Evolutionary conservation across 2,329 filamentous ascomycete genomes (phyloP).

Genomic region (Pseudophaeomoniella oleicola): DNA sequence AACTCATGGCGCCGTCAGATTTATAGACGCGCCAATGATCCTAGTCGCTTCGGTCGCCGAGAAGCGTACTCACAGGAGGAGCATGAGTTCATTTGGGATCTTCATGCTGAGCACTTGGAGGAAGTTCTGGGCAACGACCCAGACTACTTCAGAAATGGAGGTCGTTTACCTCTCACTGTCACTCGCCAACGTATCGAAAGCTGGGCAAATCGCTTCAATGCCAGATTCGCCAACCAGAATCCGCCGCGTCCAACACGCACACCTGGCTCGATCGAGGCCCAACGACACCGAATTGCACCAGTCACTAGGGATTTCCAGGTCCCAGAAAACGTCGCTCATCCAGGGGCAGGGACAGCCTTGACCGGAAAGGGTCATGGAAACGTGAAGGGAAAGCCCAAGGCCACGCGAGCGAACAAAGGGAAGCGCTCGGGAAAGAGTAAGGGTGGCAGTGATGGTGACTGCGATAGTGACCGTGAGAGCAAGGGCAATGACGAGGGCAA

Average conservation of each 20-base stretch:
- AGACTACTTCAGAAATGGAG: slow-evolving; percentile 1
- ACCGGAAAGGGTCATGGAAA: not conserved
- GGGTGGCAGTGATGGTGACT: too few species aligned
- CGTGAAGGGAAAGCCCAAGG: not conserved
- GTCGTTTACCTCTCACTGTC: slow-evolving; percentile 2
- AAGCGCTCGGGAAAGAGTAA: too few species aligned
- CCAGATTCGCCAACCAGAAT: slow-evolving; percentile 4
- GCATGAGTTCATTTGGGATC: slow-evolving; percentile 4
- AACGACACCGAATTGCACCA: slow-evolving; percentile 1
- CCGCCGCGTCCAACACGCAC: slow-evolving; percentile 3
- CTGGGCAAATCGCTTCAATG: slow-evolving; percentile 5
- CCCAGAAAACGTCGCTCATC: slow-evolving; percentile 1
- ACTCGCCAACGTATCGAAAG: slow-evolving; percentile 2
- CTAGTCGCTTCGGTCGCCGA: not conserved
- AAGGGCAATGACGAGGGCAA: too few species aligned
- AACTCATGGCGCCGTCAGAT: slow-evolving; percentile 8
- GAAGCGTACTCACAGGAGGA: slow-evolving; percentile 14
- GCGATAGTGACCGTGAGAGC: too few species aligned
- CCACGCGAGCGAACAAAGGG: slow-evolving; percentile 1
- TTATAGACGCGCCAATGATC: not conserved
- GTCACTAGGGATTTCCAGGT: slow-evolving; percentile 5
- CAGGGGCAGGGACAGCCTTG: not conserved
- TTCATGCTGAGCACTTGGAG: slow-evolving; percentile 2
- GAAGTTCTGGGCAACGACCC: not conserved
- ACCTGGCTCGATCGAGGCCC: slow-evolving; percentile 4